Evolutionary conservation across 352 stramenopile genomes (phyloP).

Genomic region (Peronosclerospora sorghi): DNA sequence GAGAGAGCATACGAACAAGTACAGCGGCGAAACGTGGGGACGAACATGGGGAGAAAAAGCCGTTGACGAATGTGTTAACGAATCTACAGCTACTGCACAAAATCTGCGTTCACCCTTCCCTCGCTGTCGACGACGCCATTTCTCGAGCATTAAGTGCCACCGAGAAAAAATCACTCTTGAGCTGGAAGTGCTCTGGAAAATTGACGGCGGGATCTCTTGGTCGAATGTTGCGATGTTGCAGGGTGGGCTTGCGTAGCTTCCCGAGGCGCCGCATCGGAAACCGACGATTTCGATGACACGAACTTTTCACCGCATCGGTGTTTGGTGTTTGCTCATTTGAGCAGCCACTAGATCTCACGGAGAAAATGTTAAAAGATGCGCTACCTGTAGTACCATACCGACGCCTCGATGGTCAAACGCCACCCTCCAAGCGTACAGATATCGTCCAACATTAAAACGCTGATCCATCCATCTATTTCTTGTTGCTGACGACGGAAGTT

Average conservation of each 20-base stretch:
- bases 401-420: constrained; percentile 88
- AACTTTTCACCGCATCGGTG: constrained; percentile 78
- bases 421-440: constrained; percentile 43
- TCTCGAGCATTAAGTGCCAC: constrained; percentile 10
- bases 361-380: constrained; percentile 74
- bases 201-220: constrained; percentile 62
- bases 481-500: constrained; percentile 93
- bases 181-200: constrained; percentile 88
- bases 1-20: too few species aligned
- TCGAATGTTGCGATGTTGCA: constrained; percentile 49
- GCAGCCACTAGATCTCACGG: constrained; percentile 88
- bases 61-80: constrained; percentile 31
- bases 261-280: neutral
- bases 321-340: constrained; percentile 93
- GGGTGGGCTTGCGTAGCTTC: constrained; percentile 10
- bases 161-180: constrained; percentile 16
- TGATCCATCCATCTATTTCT: constrained; percentile 86
- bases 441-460: constrained; percentile 89
- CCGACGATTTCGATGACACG: neutral
- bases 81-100: constrained; percentile 81
- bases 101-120: constrained; percentile 90
- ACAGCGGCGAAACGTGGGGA: too few species aligned
- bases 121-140: constrained; percentile 47
- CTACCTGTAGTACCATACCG: constrained; percentile 72
- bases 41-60: constrained; percentile 2